These are phyloP conservation scores for Sesbania bispinosa DNA, from an alignment of 306 rosid genomes.

Conservation along the genomic window DNA sequence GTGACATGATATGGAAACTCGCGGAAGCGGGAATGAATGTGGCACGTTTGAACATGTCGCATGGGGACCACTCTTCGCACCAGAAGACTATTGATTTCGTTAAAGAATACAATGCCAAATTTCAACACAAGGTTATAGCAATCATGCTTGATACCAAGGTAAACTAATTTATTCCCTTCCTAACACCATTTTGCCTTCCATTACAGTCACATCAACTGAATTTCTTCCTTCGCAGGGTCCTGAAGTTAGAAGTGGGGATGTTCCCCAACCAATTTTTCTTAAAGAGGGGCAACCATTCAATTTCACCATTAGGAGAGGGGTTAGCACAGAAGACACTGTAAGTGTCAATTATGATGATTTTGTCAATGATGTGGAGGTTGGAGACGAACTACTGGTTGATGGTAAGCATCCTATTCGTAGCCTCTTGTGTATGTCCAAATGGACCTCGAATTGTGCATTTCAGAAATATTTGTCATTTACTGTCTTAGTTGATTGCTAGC, in stretches of 20 bases:
- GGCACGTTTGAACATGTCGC: conserved; percentile 94
- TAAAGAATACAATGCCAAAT: conserved; percentile 76
- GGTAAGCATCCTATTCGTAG: conserved; percentile 46
- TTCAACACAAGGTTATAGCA: conserved; percentile 69
- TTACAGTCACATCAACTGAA: not conserved
- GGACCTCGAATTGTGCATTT: conserved; percentile 2
- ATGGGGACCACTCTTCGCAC: conserved; percentile 88
- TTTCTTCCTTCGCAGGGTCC: conserved; percentile 67
- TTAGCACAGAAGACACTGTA: conserved; percentile 63
- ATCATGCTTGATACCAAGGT: conserved; percentile 99
- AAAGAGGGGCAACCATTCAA: conserved; percentile 72
- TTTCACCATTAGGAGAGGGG: conserved; percentile 91
- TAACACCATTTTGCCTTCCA: not conserved
- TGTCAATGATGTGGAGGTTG: conserved; percentile 84
- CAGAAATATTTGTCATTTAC: not conserved
- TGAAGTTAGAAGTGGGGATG: conserved; percentile 96
- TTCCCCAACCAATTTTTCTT: conserved; percentile 65
- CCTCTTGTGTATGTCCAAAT: not conserved
- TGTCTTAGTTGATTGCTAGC: conserved; percentile 1
- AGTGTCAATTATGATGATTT: conserved; percentile 94
- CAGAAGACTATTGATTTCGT: conserved; percentile 82
- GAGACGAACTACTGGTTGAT: conserved; percentile 80
- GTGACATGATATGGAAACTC: conserved; percentile 92
- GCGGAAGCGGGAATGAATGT: conserved; percentile 86
- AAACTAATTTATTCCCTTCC: not conserved